phyloP scores from a whole-genome alignment of 805 yeast species.

The Saccharomycopsis oosterbeekiorum region DNA sequence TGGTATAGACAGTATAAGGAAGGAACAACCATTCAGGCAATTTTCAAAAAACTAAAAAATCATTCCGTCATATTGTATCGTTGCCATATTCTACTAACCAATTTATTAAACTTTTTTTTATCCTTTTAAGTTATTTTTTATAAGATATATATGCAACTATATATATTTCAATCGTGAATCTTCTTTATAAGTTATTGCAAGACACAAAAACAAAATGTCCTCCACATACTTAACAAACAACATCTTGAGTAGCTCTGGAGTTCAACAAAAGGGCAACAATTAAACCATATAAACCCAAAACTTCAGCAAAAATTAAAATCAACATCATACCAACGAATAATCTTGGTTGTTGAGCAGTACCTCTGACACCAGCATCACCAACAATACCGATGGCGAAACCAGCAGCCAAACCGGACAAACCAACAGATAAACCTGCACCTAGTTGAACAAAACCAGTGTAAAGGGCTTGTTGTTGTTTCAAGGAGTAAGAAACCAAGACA shows the following conservation, averaged over 20 bases:
- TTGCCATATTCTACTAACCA: neutral
- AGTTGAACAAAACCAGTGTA: constrained; percentile 96
- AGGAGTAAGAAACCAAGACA: constrained; percentile 83
- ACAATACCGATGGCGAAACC: constrained; percentile 99
- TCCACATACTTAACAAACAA: constrained; percentile 48
- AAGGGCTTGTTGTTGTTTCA: constrained; percentile 83
- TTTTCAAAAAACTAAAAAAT: too few species aligned
- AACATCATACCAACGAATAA: constrained; percentile 97
- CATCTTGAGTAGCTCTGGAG: constrained; percentile 95
- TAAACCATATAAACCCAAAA: constrained; percentile 94
- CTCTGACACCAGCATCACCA: constrained; percentile 99
- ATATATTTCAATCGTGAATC: neutral
- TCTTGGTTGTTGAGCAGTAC: constrained; percentile 97
- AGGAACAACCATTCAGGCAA: too few species aligned
- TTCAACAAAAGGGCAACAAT: constrained; percentile 96
- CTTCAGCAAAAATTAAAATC: constrained; percentile 98
- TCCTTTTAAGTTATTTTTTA: neutral
- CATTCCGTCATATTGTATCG: too few species aligned
- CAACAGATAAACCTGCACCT: constrained; percentile 97
- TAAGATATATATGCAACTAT: neutral
- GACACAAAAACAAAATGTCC: neutral
- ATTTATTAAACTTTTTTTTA: neutral
- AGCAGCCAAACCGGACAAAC: constrained; percentile 94
- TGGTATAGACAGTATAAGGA: too few species aligned
- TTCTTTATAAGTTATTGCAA: neutral